Base-by-base conservation (phyloP, 116 monocot genomes). In the Zostera marina region DNA sequence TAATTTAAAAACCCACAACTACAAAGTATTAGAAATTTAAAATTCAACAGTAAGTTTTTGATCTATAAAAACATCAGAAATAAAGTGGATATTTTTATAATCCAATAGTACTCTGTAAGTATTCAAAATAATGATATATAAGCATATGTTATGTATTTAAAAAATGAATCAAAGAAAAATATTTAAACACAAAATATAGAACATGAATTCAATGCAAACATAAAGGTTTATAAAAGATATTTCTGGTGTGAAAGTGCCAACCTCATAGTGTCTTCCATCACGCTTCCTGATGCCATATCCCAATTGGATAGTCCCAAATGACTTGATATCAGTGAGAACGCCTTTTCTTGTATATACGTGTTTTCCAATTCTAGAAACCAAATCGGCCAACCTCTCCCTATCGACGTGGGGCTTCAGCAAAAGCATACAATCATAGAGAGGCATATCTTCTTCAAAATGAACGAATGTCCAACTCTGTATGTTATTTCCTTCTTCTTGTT, bases 231-330 rank as follows among this genome's bases (percentile, higher is more conserved):
- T 20, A 49, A 49, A 9, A 15, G 20, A 49, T 20, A 49, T 15
- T 48, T 48, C 8, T 10, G 20, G 44, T 11, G 14, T 10, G 20
- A 49, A 49, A 20, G 20, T 1, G 3, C 2, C 20, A 13, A 92
- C 92, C 92, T 92, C 70, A 60, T 42, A 92, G 60, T 92, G 73
- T 48, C 87, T 65, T 41, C 83, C 87, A 14, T 92, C 92, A 16
- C 66, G 80, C 69, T 92, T 92, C 72, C 74, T 83, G 64, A 92
- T 76, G 66, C 83, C 92, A 63, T 92, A 92, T 9, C 76, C 92
- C 57, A 92, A 73, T 20, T 75, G 63, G 25, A 92, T 62, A 3
- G 62, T 64, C 54, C 92, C 87, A 47, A 87, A 80, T 19, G 92
- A 92, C 70, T 87, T 83, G 83, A 92, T 15, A 58, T 92, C 83